Percentiles rank a stretch among this genome's conserved stretches.
These are phyloP conservation scores for Aspergillus quadrilineatus DNA, from an alignment of 2,329 filamentous ascomycete genomes.

Conservation along the genomic window DNA sequence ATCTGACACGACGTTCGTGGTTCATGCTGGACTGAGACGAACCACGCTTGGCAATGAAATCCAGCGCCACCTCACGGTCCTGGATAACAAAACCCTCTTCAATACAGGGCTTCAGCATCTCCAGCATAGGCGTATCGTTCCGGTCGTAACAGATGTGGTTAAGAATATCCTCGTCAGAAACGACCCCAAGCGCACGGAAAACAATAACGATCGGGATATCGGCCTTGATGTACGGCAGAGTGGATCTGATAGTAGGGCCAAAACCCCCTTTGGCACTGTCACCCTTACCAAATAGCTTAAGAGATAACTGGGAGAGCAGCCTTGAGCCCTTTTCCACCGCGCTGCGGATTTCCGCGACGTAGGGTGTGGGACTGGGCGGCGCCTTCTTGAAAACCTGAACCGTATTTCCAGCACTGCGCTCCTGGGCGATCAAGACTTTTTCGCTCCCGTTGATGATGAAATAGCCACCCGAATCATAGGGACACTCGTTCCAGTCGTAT, in stretches of 20 bases:
- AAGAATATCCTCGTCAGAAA: slow-evolving; percentile 95
- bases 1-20: slow-evolving; percentile 83
- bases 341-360: slow-evolving; percentile 92
- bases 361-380: slow-evolving; percentile 84
- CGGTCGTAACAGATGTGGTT: slow-evolving; percentile 97
- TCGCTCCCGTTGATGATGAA: slow-evolving; percentile 99
- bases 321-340: slow-evolving; percentile 94
- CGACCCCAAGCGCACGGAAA: slow-evolving; percentile 90
- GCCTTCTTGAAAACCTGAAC: slow-evolving; percentile 99
- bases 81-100: slow-evolving; percentile 97
- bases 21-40: slow-evolving; percentile 68
- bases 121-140: slow-evolving; percentile 93
- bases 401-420: slow-evolving; percentile 96
- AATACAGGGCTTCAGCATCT: slow-evolving; percentile 95
- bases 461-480: slow-evolving; percentile 97
- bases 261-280: slow-evolving; percentile 75
- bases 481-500: slow-evolving; percentile 92
- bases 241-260: slow-evolving; percentile 84
- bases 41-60: slow-evolving; percentile 93
- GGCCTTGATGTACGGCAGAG: slow-evolving; percentile 87
- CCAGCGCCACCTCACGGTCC: slow-evolving; percentile 87
- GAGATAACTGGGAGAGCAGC: slow-evolving; percentile 85
- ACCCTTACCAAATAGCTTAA: slow-evolving; percentile 87
- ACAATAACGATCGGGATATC: slow-evolving; percentile 94
- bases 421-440: slow-evolving; percentile 96